Percentiles rank a stretch among this genome's conserved stretches.
phyloP scores from a whole-genome alignment of 2,329 filamentous ascomycete genomes.

The Claviceps spartinae region DNA sequence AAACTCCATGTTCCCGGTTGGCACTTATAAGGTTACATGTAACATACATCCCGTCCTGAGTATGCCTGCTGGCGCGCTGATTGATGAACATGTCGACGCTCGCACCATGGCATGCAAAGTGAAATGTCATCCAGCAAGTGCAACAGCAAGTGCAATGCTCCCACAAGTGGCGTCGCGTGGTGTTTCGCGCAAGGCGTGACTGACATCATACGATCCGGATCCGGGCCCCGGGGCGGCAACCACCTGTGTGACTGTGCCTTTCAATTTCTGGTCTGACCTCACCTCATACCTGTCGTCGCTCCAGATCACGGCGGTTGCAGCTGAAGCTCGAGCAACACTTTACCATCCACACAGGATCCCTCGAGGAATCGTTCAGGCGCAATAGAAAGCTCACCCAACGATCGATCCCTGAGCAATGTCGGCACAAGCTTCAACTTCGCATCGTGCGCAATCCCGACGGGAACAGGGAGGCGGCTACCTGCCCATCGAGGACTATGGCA shows the following conservation, averaged over 20 bases:
- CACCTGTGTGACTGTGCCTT: background rate
- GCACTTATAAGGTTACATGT: no score
- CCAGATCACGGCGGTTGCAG: background rate
- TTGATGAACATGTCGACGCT: no score
- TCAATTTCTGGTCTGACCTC: background rate
- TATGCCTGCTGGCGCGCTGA: no score
- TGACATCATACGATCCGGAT: background rate
- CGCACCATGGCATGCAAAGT: no score
- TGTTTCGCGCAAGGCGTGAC: background rate
- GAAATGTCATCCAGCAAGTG: background rate
- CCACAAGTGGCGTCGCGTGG: background rate
- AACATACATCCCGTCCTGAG: no score
- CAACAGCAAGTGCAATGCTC: background rate
- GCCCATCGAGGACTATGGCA: conserved; percentile 62
- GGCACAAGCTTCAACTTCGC: conserved; percentile 17
- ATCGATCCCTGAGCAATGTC: conserved; percentile 14
- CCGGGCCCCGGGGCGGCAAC: background rate
- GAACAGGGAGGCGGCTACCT: conserved; percentile 34
- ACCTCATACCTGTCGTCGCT: background rate
- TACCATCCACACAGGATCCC: background rate
- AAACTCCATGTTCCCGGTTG: no score
- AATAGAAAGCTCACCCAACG: background rate
- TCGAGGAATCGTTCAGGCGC: no score
- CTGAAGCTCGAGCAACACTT: background rate
- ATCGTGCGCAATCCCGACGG: conserved; percentile 19